Evolutionary conservation across 2,329 filamentous ascomycete species (phyloP), one percentile per base, ranked within the genome.

Genomic region (Paecilomyces niveus): DNA sequence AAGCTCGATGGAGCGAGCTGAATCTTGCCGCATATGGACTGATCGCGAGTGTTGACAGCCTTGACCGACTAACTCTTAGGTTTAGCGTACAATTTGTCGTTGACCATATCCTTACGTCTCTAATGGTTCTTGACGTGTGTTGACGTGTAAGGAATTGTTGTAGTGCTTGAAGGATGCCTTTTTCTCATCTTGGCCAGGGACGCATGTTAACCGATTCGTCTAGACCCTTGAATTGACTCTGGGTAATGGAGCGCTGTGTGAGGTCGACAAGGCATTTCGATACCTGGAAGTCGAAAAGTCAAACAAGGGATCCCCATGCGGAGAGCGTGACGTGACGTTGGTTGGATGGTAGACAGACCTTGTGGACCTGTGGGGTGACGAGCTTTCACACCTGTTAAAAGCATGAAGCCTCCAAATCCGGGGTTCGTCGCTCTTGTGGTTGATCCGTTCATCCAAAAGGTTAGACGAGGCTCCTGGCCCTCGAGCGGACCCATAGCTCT

Each of bases 71-170:
- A 45, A 18, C 15, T 18, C n/a, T 45, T 45, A 18, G 39, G 39
- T 45, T 45, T 45, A 45, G 39, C 39, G 39, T n/a, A 21, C 2
- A n/a, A 45, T n/a, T n/a, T 18, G 15, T 45, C 39, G n/a, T 45
- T 52, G 50, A 52, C 26, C 50, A 13, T 52, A 29, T 26, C 50
- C 50, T 52, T 24, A 52, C 50, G 21, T 52, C 6, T 58, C 62
- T 53, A 54, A 62, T 32, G 50, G 56, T 55, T 58, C 26, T 52
- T 59, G 55, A 60, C 54, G 53, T 59, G 56, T 64, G 52, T 64
- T 66, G 65, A 69, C 64, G 62, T 63, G 64, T 60, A 54, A 62
- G 62, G 68, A 54, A 56, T 29, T 58, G 55, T 54, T n/a, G 50
- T 15, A 52, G 35, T n/a, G 35, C 15, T n/a, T 15, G 35, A 18